Conservation (phyloP, 805 yeast genomes). For the Candida anglica region DNA sequence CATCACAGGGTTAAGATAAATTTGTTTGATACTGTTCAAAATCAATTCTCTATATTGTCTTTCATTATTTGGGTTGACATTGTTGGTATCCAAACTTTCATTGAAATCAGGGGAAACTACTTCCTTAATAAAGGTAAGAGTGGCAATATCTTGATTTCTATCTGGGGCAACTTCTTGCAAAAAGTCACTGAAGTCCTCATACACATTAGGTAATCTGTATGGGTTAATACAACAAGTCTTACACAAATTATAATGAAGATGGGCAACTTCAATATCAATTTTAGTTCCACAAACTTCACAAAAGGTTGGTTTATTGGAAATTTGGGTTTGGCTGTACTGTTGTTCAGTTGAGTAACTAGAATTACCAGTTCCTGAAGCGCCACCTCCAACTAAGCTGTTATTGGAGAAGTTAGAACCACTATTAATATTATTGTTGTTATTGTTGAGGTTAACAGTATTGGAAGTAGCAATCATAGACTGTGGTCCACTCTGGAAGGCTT, state of each 20-base stretch:
- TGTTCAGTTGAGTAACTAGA: background rate
- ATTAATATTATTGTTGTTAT: background rate
- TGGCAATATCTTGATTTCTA: conserved; percentile 9
- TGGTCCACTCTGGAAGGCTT: background rate
- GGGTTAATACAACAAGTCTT: conserved; percentile 26
- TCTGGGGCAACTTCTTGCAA: conserved; percentile 15
- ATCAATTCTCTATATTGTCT: conserved; percentile 32
- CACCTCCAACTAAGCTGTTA: no score
- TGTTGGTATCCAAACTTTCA: conserved; percentile 16
- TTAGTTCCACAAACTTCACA: conserved; percentile 25
- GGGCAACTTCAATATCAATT: conserved; percentile 18
- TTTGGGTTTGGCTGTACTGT: background rate
- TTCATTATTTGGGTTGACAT: conserved; percentile 22
- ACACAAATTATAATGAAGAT: conserved; percentile 24
- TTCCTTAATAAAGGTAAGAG: conserved; percentile 16
- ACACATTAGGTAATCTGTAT: conserved; percentile 20
- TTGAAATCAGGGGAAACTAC: conserved; percentile 14
- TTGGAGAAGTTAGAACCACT: no score
- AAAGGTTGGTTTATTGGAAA: conserved; percentile 7
- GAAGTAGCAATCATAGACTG: background rate
- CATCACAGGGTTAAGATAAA: conserved; percentile 36
- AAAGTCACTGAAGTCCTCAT: conserved; percentile 23
- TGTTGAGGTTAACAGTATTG: conserved; percentile 5
- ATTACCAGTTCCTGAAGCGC: background rate
- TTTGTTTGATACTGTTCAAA: conserved; percentile 28